These are phyloP conservation scores for Lactarius deliciosus DNA, from an alignment of 768 basidiomycete genomes.

Conservation along the genomic window DNA sequence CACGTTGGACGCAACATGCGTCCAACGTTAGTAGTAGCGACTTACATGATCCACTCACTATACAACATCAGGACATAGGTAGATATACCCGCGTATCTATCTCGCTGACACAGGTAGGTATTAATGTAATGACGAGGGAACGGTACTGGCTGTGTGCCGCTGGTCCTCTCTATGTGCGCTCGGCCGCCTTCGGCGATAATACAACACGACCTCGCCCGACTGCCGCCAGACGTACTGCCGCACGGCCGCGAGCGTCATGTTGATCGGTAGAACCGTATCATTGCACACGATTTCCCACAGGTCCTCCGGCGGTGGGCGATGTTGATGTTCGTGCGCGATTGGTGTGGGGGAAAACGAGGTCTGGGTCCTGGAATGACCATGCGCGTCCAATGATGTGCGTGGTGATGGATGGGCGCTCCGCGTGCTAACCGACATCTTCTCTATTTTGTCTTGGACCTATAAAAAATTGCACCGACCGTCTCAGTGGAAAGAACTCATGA, in stretches of 20 bases:
- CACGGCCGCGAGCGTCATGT: conserved; percentile 88
- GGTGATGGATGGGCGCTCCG: conserved; percentile 30
- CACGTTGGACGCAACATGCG: neutral
- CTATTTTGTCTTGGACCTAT: conserved; percentile 83
- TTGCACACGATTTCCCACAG: conserved; percentile 87
- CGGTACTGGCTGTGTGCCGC: neutral
- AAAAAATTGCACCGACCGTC: neutral
- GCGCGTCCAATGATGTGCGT: conserved; percentile 42
- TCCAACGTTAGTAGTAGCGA: neutral
- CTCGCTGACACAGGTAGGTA: neutral
- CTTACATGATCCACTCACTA: neutral
- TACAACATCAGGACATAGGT: neutral
- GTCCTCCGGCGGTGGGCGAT: conserved; percentile 50
- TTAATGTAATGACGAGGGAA: neutral
- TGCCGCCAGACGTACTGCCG: conserved; percentile 89
- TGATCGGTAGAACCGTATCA: conserved; percentile 74
- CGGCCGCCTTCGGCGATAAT: conserved; percentile 54
- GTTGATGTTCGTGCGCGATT: conserved; percentile 31
- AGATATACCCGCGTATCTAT: neutral
- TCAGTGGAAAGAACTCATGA: neutral
- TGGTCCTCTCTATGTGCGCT: neutral
- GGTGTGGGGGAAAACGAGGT: conserved; percentile 29
- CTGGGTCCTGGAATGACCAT: conserved; percentile 24
- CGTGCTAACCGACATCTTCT: conserved; percentile 45
- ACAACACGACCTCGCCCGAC: conserved; percentile 66